Percentiles rank a stretch among this genome's conserved stretches.
These are phyloP conservation scores for Pichia sp. DNA, from an alignment of 1,139 yeast species.

Conservation along the genomic window DNA sequence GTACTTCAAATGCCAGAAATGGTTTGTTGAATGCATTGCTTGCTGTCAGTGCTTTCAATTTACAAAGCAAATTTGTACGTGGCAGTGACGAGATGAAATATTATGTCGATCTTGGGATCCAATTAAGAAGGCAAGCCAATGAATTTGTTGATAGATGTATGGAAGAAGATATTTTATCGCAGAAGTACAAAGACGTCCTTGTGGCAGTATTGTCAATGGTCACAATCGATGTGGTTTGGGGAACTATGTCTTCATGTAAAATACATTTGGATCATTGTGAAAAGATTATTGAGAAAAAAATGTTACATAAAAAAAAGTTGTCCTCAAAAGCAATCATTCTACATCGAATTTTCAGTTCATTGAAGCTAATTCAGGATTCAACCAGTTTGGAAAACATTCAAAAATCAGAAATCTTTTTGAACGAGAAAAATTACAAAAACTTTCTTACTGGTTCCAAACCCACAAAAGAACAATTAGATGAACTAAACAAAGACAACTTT, in stretches of 20 bases:
- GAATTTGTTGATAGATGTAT: constrained; percentile 62
- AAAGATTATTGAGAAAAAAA: constrained; percentile 63
- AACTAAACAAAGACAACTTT: constrained; percentile 22
- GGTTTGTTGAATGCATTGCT: constrained; percentile 74
- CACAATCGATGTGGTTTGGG: constrained; percentile 86
- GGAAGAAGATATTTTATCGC: constrained; percentile 42
- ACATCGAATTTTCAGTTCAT: constrained; percentile 73
- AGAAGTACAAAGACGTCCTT: constrained; percentile 78
- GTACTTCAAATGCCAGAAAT: constrained; percentile 70
- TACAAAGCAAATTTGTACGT: constrained; percentile 65
- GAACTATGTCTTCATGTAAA: constrained; percentile 83
- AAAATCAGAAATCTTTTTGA: constrained; percentile 32
- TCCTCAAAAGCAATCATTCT: constrained; percentile 73
- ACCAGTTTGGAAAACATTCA: constrained; percentile 50
- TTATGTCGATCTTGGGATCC: constrained; percentile 67
- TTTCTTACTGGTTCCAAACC: constrained; percentile 31
- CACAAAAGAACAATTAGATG: constrained; percentile 26
- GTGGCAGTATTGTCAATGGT: constrained; percentile 86
- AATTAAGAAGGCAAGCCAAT: constrained; percentile 71
- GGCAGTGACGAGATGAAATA: constrained; percentile 62
- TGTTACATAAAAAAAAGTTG: constrained; percentile 59
- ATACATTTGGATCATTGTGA: constrained; percentile 75
- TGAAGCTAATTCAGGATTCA: constrained; percentile 71
- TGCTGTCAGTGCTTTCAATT: constrained; percentile 78
- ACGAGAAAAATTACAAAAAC: constrained; percentile 31